Base-by-base conservation (phyloP, 75 land plant species). In the Pinus taeda region DNA sequence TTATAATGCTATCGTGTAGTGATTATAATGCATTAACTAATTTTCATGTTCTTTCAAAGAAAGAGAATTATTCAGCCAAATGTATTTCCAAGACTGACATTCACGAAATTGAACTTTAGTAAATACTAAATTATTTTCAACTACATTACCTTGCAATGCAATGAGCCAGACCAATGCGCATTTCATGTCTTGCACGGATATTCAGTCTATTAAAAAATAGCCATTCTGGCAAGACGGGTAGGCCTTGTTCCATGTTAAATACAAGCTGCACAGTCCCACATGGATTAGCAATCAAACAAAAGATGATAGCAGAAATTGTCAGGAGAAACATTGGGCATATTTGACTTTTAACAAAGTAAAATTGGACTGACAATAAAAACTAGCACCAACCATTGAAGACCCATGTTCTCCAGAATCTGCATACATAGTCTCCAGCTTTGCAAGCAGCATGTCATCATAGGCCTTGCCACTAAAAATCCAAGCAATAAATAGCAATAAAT, bases 181-280 rank as follows among this genome's bases (percentile, higher is more conserved):
- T 72, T 49, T 89, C 98, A 66, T 83, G 90, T 77, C 98, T 90
- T 15, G 86, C 95, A 79, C 98, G 98, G 39, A 86, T 86, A 85
- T 86, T 97, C 6, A 95, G 76, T 77, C 99, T 76, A 66, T 89
- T 92, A 78, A 97, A 95, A 80, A 81, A 83, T 39, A 97, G 75
- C 99, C 99, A 97, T 61, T 97, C 98, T 21, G 91, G 87, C 33
- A 90, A 76, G 61, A 97, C 61, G 57, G 99, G 99, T 76, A 94
- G 76, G 21, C 93, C 95, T 87, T 97, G 99, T 81, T 97, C 99
- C 84, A 93, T 85, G 76, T 83, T 97, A 71, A 94, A 82, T 2
- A 88, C 95, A 86, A 97, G 83, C 99, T 96, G 93, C 77, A 84
- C 36, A 18, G 65, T n/a, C 37, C 15, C 24, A 58, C 26, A 6